phyloP scores from a whole-genome alignment of 2,329 filamentous ascomycete genomes.

The Fusarium secorum region DNA sequence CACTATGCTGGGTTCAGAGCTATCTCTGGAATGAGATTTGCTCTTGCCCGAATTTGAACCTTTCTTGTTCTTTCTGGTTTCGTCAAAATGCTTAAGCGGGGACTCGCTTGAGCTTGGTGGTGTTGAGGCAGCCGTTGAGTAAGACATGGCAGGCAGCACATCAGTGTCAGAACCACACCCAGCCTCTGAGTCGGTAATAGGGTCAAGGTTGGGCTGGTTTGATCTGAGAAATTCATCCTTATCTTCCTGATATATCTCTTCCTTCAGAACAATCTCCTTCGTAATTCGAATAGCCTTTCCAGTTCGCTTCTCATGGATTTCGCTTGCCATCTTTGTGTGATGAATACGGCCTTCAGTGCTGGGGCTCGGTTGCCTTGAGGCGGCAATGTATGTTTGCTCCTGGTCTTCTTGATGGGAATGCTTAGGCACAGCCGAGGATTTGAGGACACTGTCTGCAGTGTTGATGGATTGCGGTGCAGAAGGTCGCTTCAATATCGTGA shows the following conservation, averaged over 20 bases:
- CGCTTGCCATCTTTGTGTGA: conserved; percentile 86
- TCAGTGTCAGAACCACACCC: conserved; percentile 36
- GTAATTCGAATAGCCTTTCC: conserved; percentile 83
- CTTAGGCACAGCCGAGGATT: conserved; percentile 50
- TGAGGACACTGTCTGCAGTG: not conserved
- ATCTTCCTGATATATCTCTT: conserved; percentile 97
- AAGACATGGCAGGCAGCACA: conserved; percentile 15
- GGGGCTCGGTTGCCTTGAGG: conserved; percentile 83
- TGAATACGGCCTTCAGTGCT: conserved; percentile 89
- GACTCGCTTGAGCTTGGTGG: conserved; percentile 38
- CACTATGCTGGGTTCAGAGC: conserved; percentile 5
- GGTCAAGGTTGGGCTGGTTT: conserved; percentile 58
- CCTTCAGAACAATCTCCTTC: conserved; percentile 84
- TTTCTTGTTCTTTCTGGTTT: conserved; percentile 10
- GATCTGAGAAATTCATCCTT: conserved; percentile 79
- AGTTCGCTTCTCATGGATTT: conserved; percentile 87
- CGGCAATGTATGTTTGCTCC: conserved; percentile 89
- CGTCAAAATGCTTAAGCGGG: conserved; percentile 23
- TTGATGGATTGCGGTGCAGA: not conserved
- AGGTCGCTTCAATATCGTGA: conserved; percentile 17
- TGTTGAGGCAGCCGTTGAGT: conserved; percentile 39
- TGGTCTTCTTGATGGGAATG: conserved; percentile 82
- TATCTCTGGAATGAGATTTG: not conserved
- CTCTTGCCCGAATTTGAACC: not conserved
- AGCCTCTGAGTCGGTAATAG: conserved; percentile 22